A percentile compares a stretch with the other conserved stretches of the same genome.
These are phyloP conservation scores for Davidsoniella eucalypti DNA, from an alignment of 2,329 filamentous ascomycete species.

Conservation along the genomic window DNA sequence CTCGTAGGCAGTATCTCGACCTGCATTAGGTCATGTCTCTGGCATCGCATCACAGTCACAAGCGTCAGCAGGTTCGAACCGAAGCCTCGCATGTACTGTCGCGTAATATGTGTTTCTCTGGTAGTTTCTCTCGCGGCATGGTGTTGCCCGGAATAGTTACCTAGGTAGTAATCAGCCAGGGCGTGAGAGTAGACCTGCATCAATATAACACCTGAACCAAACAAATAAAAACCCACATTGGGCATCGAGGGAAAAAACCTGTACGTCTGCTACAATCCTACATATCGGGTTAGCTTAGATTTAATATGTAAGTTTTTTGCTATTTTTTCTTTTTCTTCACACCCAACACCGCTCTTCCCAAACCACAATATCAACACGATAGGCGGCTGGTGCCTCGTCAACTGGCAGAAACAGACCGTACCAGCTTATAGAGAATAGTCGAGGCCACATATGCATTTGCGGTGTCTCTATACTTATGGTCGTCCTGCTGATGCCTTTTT, in stretches of 20 bases:
- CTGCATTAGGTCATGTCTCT: too few species aligned
- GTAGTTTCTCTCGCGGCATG: background rate
- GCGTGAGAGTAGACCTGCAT: slow-evolving; percentile 7
- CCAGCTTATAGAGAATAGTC: background rate
- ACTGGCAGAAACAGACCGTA: background rate
- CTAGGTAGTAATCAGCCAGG: background rate
- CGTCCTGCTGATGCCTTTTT: background rate
- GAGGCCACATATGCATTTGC: background rate
- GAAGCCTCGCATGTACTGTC: too few species aligned
- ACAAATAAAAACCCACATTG: slow-evolving; percentile 4
- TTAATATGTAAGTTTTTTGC: background rate
- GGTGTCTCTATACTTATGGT: slow-evolving; percentile 7
- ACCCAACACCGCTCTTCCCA: background rate
- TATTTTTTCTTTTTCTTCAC: background rate
- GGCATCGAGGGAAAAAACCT: background rate
- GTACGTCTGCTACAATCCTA: background rate
- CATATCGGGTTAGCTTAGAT: too few species aligned
- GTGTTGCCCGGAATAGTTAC: background rate
- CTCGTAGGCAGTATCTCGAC: too few species aligned
- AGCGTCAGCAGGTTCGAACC: too few species aligned
- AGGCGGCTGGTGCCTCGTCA: too few species aligned
- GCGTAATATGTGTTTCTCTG: too few species aligned
- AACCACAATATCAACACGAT: background rate
- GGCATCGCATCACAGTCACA: too few species aligned
- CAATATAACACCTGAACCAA: slow-evolving; percentile 9